phyloP scores from a whole-genome alignment of 148 eudicot species.

The Pouteria glomerata region DNA sequence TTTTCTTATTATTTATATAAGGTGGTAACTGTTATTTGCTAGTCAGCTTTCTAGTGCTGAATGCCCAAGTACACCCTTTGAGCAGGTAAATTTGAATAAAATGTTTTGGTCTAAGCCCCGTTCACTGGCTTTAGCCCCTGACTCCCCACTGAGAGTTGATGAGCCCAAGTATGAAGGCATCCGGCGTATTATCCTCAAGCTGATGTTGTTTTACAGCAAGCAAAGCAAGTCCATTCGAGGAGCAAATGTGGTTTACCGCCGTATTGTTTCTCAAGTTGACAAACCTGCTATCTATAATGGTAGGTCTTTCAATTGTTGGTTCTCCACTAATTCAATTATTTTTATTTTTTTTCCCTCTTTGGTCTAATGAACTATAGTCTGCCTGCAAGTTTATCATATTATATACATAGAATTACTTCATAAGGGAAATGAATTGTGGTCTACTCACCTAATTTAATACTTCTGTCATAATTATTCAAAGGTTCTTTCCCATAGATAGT shows the following conservation, averaged over 20 bases:
- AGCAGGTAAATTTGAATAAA: constrained; percentile 75
- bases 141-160: constrained; percentile 75
- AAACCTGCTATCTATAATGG: constrained; percentile 78
- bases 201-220: constrained; percentile 85
- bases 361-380: not conserved
- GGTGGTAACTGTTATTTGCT: constrained; percentile 3
- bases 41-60: not conserved
- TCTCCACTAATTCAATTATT: not conserved
- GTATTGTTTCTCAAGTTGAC: constrained; percentile 73
- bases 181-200: constrained; percentile 50
- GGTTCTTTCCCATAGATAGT: too few species aligned
- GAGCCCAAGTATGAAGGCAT: constrained; percentile 84
- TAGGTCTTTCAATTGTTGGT: constrained; percentile 25
- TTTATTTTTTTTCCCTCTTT: too few species aligned
- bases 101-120: constrained; percentile 86
- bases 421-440: constrained; percentile 1
- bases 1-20: not conserved
- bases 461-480: not conserved
- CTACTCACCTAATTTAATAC: not conserved
- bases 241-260: constrained; percentile 80
- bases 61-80: constrained; percentile 4
- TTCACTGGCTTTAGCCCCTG: constrained; percentile 80
- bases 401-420: not conserved
- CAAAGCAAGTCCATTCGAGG: constrained; percentile 88
- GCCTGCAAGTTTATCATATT: not conserved